phyloP scores from a whole-genome alignment of 192 early-diverging fungal species.

The Mortierella hygrophila region DNA sequence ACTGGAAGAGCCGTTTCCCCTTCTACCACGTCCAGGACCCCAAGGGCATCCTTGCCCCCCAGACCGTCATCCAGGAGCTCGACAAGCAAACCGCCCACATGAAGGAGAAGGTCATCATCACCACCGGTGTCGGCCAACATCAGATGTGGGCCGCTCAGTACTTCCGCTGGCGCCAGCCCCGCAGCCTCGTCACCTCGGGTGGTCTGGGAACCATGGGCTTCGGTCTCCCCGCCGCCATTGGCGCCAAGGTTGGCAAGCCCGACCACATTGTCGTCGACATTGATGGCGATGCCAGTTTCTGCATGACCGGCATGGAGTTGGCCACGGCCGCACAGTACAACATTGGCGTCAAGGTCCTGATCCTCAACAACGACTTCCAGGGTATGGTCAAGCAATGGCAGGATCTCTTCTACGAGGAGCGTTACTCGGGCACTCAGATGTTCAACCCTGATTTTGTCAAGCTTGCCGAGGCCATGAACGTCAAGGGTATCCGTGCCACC shows the following conservation, averaged over 20 bases:
- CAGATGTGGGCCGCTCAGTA: slow-evolving; percentile 99
- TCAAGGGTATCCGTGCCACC: slow-evolving; percentile 88
- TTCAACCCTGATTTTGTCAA: slow-evolving; percentile 98
- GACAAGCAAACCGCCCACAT: slow-evolving; percentile 83
- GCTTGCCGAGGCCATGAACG: slow-evolving; percentile 94
- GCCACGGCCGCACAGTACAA: slow-evolving; percentile 98
- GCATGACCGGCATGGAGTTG: slow-evolving; percentile 99
- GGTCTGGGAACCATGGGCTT: slow-evolving; percentile 99
- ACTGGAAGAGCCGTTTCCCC: slow-evolving; percentile 95
- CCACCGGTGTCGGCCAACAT: slow-evolving; percentile 98
- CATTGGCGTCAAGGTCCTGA: slow-evolving; percentile 95
- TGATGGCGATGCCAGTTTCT: slow-evolving; percentile 99
- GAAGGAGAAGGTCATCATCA: slow-evolving; percentile 94
- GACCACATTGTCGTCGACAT: slow-evolving; percentile 98
- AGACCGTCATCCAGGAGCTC: slow-evolving; percentile 94
- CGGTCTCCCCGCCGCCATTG: slow-evolving; percentile 95
- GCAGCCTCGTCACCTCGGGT: slow-evolving; percentile 92
- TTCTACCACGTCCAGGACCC: slow-evolving; percentile 83
- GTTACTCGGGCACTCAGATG: slow-evolving; percentile 96
- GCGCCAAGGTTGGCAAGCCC: slow-evolving; percentile 94
- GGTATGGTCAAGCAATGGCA: slow-evolving; percentile 97
- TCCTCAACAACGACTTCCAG: slow-evolving; percentile 99
- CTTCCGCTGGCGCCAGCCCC: slow-evolving; percentile 92
- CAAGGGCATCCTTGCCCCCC: slow-evolving; percentile 85
- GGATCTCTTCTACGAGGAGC: slow-evolving; percentile 98